Conservation (phyloP, 2,329 filamentous ascomycete species). For the Knoxdaviesia proteae region DNA sequence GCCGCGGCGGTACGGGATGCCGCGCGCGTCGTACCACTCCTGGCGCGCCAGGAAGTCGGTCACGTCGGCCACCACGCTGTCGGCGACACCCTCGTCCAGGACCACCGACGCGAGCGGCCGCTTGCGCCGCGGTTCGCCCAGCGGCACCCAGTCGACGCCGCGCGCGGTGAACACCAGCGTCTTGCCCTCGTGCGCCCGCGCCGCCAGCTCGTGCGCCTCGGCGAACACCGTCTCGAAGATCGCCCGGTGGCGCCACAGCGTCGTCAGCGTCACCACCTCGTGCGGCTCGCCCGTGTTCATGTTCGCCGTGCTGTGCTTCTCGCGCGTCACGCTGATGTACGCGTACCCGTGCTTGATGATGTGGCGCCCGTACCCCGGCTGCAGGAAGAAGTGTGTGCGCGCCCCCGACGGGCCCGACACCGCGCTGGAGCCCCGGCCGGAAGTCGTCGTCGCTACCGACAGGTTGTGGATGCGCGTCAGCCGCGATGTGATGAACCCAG, state of each 20-base stretch:
- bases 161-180: constrained; percentile 78
- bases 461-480: constrained; percentile 40
- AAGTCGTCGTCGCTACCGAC: constrained; percentile 30
- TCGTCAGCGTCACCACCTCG: constrained; percentile 82
- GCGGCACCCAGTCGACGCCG: constrained; percentile 64
- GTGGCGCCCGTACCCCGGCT: constrained; percentile 79
- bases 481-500: constrained; percentile 35
- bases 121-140: constrained; percentile 72
- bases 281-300: constrained; percentile 72
- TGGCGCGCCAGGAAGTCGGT: constrained; percentile 60
- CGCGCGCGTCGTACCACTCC: constrained; percentile 84
- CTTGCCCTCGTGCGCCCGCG: constrained; percentile 70
- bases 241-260: constrained; percentile 71
- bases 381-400: constrained; percentile 65
- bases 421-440: constrained; percentile 37
- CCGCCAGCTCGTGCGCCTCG: constrained; percentile 66
- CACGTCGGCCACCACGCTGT: constrained; percentile 60
- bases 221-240: constrained; percentile 79
- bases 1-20: constrained; percentile 76
- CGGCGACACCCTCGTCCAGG: constrained; percentile 64
- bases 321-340: constrained; percentile 69
- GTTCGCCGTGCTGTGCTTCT: constrained; percentile 69
- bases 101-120: constrained; percentile 76
- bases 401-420: constrained; percentile 31
- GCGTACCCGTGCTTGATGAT: constrained; percentile 71